Conservation (phyloP, 2,329 filamentous ascomycete species). For the Dothideomycetes sp. region DNA sequence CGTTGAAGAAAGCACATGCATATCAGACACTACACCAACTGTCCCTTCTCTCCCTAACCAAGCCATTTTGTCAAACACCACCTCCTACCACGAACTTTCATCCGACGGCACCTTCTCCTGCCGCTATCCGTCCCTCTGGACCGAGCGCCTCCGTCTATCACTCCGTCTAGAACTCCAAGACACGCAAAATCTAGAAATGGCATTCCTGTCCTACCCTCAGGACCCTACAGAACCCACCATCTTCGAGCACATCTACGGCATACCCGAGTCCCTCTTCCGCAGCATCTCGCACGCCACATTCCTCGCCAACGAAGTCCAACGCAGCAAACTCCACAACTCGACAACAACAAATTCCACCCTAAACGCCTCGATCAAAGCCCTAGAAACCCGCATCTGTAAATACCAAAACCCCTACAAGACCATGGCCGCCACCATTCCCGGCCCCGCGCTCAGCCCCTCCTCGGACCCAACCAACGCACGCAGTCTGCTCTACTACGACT, state of each 20-base stretch:
- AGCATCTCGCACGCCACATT: conserved; percentile 33
- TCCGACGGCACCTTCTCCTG: background rate
- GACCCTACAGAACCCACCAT: conserved; percentile 17
- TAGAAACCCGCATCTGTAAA: conserved; percentile 6
- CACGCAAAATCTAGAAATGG: conserved; percentile 27
- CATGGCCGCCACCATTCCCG: conserved; percentile 10
- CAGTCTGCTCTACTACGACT: conserved; percentile 20
- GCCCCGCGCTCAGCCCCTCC: conserved; percentile 7
- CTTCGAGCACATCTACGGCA: conserved; percentile 31
- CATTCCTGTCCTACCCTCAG: conserved; percentile 16
- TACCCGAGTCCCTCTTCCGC: conserved; percentile 33
- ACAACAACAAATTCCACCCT: background rate
- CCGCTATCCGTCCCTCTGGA: conserved; percentile 10
- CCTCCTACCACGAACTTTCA: conserved; percentile 6
- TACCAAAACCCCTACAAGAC: conserved; percentile 6
- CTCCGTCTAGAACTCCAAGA: conserved; percentile 2
- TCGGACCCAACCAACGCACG: conserved; percentile 17
- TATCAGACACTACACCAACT: conserved; percentile 6
- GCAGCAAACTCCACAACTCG: background rate
- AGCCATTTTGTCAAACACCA: conserved; percentile 20
- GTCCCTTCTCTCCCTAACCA: conserved; percentile 10
- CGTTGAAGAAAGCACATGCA: conserved; percentile 17
- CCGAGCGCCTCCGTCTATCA: conserved; percentile 20
- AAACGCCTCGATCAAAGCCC: conserved; percentile 1
- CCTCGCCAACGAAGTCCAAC: conserved; percentile 20